A percentile compares a stretch with the other conserved stretches of the same genome.
Conservation (phyloP, 2,329 filamentous ascomycete genomes). For the Talaromyces sp. region DNA sequence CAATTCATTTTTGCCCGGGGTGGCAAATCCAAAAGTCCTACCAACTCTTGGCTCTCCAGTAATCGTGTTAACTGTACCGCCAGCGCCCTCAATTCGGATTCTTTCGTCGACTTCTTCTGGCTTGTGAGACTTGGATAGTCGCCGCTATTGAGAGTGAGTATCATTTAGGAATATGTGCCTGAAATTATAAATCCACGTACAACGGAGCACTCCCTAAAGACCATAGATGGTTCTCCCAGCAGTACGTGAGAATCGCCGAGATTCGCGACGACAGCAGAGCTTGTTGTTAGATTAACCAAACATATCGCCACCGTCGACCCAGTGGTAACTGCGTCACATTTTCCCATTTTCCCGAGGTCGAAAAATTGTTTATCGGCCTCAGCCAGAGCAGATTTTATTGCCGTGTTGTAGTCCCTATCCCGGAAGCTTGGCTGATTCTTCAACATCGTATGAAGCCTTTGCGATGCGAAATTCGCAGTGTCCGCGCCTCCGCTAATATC, state of each 20-base stretch:
- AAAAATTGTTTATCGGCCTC: background rate
- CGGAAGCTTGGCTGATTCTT: background rate
- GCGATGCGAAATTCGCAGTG: background rate
- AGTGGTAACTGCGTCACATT: background rate
- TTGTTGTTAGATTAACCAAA: background rate
- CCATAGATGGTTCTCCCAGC: background rate
- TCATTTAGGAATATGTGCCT: background rate
- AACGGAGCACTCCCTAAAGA: background rate
- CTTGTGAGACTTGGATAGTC: background rate
- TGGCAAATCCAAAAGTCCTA: background rate
- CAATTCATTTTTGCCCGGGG: background rate
- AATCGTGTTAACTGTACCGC: background rate
- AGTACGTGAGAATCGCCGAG: background rate
- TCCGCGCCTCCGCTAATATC: background rate
- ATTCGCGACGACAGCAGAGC: background rate
- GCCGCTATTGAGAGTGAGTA: background rate
- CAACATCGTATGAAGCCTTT: background rate
- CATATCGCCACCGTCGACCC: background rate
- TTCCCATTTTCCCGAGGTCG: background rate
- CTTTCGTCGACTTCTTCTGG: background rate
- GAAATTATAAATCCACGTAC: background rate
- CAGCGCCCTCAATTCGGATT: background rate
- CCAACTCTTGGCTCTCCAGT: background rate
- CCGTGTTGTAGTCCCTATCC: background rate
- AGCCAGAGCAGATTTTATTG: background rate